phyloP scores from a whole-genome alignment of 1,284 basidiomycete species.

The Microbotryum violaceum region DNA sequence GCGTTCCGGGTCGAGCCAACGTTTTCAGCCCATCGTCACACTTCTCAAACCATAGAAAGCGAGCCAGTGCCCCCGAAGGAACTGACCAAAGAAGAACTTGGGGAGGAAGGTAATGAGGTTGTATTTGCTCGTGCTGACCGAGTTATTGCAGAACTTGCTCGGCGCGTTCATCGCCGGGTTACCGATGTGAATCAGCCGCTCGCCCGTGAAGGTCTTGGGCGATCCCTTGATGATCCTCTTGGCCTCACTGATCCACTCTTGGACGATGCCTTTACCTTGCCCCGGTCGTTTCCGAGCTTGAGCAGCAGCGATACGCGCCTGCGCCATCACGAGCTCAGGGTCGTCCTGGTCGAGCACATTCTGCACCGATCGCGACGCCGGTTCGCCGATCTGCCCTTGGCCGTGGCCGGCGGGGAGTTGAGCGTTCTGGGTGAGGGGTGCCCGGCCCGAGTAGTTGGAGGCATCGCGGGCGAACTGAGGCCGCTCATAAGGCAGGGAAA shows the following conservation, averaged over 20 bases:
- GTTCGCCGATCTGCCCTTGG: slow-evolving; percentile 17
- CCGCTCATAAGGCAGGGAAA: slow-evolving; percentile 4
- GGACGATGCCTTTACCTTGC: not conserved
- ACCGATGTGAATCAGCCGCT: slow-evolving; percentile 32
- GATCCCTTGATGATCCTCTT: slow-evolving; percentile 10
- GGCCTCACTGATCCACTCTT: slow-evolving; percentile 5
- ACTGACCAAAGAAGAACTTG: slow-evolving; percentile 82
- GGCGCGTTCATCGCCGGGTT: slow-evolving; percentile 25
- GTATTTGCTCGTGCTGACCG: slow-evolving; percentile 93
- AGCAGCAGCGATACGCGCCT: slow-evolving; percentile 14
- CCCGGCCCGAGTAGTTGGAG: slow-evolving; percentile 9
- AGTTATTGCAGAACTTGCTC: slow-evolving; percentile 51
- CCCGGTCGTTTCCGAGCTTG: slow-evolving; percentile 3
- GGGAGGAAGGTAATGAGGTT: slow-evolving; percentile 80
- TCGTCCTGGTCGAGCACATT: slow-evolving; percentile 32
- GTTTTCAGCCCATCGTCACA: slow-evolving; percentile 1
- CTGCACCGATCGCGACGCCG: not conserved
- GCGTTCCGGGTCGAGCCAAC: slow-evolving; percentile 18
- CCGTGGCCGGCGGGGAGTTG: slow-evolving; percentile 21
- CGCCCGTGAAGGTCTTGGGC: slow-evolving; percentile 26
- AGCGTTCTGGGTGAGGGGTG: slow-evolving; percentile 17
- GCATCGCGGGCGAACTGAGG: slow-evolving; percentile 3
- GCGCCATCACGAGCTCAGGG: slow-evolving; percentile 27
- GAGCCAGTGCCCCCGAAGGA: slow-evolving; percentile 5
- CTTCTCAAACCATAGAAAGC: not conserved